These are phyloP conservation scores for Phytophthora kernoviae DNA, from an alignment of 352 stramenopile genomes.

Conservation along the genomic window DNA sequence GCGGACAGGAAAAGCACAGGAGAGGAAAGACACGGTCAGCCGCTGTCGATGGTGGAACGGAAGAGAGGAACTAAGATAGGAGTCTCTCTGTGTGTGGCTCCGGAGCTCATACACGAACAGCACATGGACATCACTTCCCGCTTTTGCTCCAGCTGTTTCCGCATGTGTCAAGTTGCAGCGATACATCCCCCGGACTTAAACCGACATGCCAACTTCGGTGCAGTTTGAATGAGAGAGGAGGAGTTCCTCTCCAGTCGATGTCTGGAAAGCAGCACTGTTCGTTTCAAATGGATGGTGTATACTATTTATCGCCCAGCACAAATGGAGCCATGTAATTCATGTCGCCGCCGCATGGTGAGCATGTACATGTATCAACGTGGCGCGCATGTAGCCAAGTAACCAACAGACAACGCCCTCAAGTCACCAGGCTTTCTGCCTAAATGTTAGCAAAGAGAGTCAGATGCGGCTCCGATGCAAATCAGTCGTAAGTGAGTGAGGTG, in stretches of 20 bases:
- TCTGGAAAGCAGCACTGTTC: background rate
- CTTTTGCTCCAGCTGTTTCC: slow-evolving; percentile 24
- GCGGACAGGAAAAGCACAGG: slow-evolving; percentile 21
- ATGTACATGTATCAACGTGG: slow-evolving; percentile 15
- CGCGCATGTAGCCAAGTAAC: slow-evolving; percentile 18
- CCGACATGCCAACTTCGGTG: background rate
- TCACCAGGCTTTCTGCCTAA: slow-evolving; percentile 5
- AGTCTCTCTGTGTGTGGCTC: slow-evolving; percentile 26
- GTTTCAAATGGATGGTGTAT: background rate
- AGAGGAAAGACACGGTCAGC: slow-evolving; percentile 10
- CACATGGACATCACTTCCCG: slow-evolving; percentile 18
- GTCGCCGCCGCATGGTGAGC: slow-evolving; percentile 1
- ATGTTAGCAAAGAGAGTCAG: slow-evolving; percentile 7
- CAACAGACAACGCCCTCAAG: slow-evolving; percentile 15
- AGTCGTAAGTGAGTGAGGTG: background rate
- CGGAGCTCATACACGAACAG: slow-evolving; percentile 17
- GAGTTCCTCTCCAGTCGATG: background rate
- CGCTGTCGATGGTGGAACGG: slow-evolving; percentile 15
- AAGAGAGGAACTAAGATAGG: slow-evolving; percentile 12
- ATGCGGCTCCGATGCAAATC: slow-evolving; percentile 15
- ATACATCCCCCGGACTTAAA: slow-evolving; percentile 4
- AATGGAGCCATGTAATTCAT: slow-evolving; percentile 1
- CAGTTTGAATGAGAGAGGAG: slow-evolving; percentile 9
- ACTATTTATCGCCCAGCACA: background rate
- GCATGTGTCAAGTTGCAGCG: slow-evolving; percentile 10